phyloP scores from a whole-genome alignment of 1,139 yeast genomes.

The Geotrichum australiense region DNA sequence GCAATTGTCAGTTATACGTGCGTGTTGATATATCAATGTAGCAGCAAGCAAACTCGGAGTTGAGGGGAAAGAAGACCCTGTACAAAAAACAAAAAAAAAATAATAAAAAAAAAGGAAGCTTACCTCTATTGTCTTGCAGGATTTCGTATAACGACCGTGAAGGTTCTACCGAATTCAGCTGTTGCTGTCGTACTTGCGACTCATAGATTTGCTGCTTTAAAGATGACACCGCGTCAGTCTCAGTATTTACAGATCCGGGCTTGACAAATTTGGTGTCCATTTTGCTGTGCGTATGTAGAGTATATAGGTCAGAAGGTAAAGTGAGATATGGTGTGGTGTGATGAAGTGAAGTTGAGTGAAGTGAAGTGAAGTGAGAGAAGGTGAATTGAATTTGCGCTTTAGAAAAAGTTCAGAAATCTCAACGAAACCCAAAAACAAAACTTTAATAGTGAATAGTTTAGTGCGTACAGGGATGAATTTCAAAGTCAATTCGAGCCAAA shows the following conservation, averaged over 20 bases:
- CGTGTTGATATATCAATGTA: not conserved
- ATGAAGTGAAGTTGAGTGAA: too few species aligned
- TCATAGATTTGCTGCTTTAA: constrained; percentile 9
- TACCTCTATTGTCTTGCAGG: constrained; percentile 24
- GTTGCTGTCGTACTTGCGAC: constrained; percentile 7
- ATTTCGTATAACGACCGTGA: constrained; percentile 22
- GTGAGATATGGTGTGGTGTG: too few species aligned
- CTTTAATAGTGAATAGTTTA: too few species aligned
- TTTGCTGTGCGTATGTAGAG: too few species aligned
- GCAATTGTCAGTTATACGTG: too few species aligned
- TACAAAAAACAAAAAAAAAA: not conserved
- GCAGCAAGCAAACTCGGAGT: not conserved
- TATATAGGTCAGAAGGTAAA: too few species aligned
- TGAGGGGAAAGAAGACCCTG: constrained; percentile 3
- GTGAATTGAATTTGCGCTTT: too few species aligned
- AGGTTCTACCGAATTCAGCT: constrained; percentile 8
- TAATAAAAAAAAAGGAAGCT: not conserved
- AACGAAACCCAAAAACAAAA: too few species aligned
- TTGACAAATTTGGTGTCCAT: not conserved
- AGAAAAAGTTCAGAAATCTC: too few species aligned
- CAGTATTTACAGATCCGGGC: not conserved
- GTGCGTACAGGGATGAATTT: too few species aligned
- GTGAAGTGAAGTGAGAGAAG: too few species aligned
- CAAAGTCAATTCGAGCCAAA: too few species aligned
- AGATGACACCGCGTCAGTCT: constrained; percentile 1